phyloP scores from a whole-genome alignment of 176 grass and related monocot genomes.

The Rhynchospora tenuis region DNA sequence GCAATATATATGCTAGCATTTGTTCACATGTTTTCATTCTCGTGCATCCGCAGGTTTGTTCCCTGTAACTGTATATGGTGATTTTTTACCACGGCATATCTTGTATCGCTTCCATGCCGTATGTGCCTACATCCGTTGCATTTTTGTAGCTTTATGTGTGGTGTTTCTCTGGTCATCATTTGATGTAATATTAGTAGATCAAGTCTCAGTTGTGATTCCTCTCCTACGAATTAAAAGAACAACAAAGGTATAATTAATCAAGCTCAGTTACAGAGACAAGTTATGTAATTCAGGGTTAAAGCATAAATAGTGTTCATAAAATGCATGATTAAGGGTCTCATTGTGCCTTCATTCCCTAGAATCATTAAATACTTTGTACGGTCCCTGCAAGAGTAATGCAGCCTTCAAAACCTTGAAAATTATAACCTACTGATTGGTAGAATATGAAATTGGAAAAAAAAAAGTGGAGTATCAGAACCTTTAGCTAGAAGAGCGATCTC shows the following conservation, averaged over 20 bases:
- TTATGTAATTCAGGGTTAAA: background rate
- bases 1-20: background rate
- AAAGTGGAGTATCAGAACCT: no score
- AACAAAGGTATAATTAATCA: constrained; percentile 48
- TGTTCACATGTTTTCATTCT: constrained; percentile 2
- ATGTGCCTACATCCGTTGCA: constrained; percentile 85
- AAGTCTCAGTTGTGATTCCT: constrained; percentile 88
- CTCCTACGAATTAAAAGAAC: constrained; percentile 54
- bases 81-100: constrained; percentile 85
- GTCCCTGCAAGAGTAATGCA: background rate
- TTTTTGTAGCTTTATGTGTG: constrained; percentile 80
- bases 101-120: constrained; percentile 83
- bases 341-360: no score
- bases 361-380: no score
- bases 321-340: background rate
- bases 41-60: constrained; percentile 49
- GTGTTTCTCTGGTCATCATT: constrained; percentile 74
- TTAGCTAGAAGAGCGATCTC: no score
- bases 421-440: no score
- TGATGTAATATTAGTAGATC: constrained; percentile 78
- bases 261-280: background rate
- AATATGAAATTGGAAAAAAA: no score
- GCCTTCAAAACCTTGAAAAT: background rate
- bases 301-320: background rate
- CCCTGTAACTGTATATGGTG: constrained; percentile 75